These are phyloP conservation scores for Musa acuminata DNA, from an alignment of 176 grass and related monocot species.

Conservation along the genomic window DNA sequence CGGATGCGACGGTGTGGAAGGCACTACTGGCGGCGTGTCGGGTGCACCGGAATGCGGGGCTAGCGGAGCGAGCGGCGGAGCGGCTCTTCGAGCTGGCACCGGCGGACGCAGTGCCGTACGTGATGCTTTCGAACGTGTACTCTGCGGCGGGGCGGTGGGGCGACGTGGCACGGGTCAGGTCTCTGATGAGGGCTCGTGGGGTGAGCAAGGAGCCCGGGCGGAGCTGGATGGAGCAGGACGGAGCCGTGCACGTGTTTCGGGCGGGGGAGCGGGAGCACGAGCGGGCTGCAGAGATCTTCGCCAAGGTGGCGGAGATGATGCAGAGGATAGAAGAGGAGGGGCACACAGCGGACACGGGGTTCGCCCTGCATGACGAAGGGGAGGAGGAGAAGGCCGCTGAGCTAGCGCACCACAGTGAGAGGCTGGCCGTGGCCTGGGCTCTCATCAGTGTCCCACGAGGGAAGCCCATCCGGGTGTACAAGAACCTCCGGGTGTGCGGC, in stretches of 20 bases:
- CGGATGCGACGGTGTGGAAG: slow-evolving; percentile 54
- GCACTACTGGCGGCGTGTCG: slow-evolving; percentile 40
- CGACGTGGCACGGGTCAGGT: slow-evolving; percentile 39
- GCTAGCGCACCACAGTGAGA: slow-evolving; percentile 47
- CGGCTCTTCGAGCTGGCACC: slow-evolving; percentile 42
- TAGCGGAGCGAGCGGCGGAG: slow-evolving; percentile 29
- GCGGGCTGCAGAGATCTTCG: slow-evolving; percentile 27
- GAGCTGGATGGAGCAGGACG: slow-evolving; percentile 39
- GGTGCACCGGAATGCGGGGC: slow-evolving; percentile 26
- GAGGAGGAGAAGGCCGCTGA: slow-evolving; percentile 38
- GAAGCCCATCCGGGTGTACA: slow-evolving; percentile 51
- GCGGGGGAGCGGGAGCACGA: slow-evolving; percentile 30
- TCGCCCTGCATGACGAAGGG: slow-evolving; percentile 47
- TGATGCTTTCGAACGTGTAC: slow-evolving; percentile 57
- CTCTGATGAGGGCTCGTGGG: slow-evolving; percentile 37
- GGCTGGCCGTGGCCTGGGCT: slow-evolving; percentile 49
- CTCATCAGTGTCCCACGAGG: slow-evolving; percentile 30
- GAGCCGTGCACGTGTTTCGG: slow-evolving; percentile 42
- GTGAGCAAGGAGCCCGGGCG: slow-evolving; percentile 46
- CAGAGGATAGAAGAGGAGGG: slow-evolving; percentile 37
- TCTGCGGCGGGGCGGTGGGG: slow-evolving; percentile 31
- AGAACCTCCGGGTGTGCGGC: slow-evolving; percentile 64
- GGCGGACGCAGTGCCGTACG: slow-evolving; percentile 43
- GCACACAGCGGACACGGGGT: slow-evolving; percentile 39
- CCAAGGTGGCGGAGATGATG: slow-evolving; percentile 51